Evolutionary conservation across 441 rosid genomes (phyloP).

Genomic region (Francoa sonchifolia): DNA sequence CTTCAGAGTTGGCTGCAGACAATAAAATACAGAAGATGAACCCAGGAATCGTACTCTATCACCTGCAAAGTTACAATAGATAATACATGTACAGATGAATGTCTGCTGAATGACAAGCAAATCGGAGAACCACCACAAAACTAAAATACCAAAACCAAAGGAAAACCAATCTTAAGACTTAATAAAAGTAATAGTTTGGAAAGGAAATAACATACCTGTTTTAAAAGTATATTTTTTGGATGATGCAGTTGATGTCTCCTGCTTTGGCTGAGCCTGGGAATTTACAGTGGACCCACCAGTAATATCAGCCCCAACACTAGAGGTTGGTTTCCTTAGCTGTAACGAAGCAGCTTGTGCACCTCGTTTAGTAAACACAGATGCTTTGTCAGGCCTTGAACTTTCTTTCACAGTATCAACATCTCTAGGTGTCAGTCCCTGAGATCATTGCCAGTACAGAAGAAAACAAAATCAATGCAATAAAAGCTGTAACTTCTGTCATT

Average conservation of each 20-base stretch:
- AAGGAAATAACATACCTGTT: constrained; percentile 39
- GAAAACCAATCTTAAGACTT: no score
- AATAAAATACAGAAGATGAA: constrained; percentile 35
- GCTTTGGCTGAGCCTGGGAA: constrained; percentile 72
- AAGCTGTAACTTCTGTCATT: no score
- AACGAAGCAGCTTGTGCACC: constrained; percentile 44
- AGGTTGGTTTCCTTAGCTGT: constrained; percentile 64
- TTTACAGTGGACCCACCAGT: constrained; percentile 74
- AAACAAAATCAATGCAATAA: background rate
- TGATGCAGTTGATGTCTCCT: constrained; percentile 86
- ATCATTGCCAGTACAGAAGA: constrained; percentile 9
- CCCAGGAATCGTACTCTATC: constrained; percentile 81
- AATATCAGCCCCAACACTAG: constrained; percentile 92
- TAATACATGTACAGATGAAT: constrained; percentile 11
- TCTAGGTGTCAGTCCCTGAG: constrained; percentile 61
- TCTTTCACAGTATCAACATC: constrained; percentile 68
- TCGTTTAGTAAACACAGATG: constrained; percentile 57
- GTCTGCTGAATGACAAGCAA: background rate
- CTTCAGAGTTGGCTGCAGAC: constrained; percentile 46
- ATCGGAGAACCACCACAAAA: background rate
- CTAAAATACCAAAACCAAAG: background rate
- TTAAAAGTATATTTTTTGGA: constrained; percentile 73
- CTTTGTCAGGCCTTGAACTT: constrained; percentile 58
- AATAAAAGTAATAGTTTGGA: background rate
- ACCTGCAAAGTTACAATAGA: constrained; percentile 36